Base-by-base conservation (phyloP, 306 rosid species). In the Spatholobus suberectus region DNA sequence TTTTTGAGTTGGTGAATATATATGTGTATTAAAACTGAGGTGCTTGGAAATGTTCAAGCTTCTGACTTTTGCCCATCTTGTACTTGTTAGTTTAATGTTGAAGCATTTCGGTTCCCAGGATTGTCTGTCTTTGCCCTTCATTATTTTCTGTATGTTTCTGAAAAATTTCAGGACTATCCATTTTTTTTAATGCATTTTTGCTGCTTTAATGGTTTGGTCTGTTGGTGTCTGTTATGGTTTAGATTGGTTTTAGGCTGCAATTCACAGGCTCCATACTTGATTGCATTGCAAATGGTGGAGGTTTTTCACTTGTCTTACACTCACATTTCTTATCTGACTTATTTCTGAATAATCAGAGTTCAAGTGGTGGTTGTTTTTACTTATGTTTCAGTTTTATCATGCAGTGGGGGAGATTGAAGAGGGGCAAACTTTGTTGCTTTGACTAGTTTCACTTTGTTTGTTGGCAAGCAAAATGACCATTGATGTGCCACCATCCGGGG, bases 401-500 rank as follows among this genome's bases (percentile, higher is more conserved):
- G 75, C 63, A 82, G 81, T 67, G 54, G 59, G 49, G 70, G 73
- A 55, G 84, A 46, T 62, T 54, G 32, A 83, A 43, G 70, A 71
- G 40, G 59, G 72, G 37, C 46, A 44, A 41, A 20, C 27, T 55
- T 58, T 47, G 81, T 74, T 82, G 77, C 72, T 79, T 41, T 70
- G 84, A 83, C 68, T 73, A 8, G 84, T 51, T 83, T 70, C 73
- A 11, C 55, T 78, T 87, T 77, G 20, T 9, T 47, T 57, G 20
- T 27, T 70, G 43, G 65, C 74, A 61, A 70, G 55, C 41, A 79
- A 84, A 85, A 94, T 92, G 98, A 89, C 90, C 38, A 82, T 91
- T 83, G 96, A 89, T 67, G 82, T 84, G 88, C 89, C 89, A 54
- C 68, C 89, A 3, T 77, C 89, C 8, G 86, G 87, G 81, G 89